Evolutionary conservation across 371 early-diverging fungal species (phyloP).

Genomic region (Racocetra persica): DNA sequence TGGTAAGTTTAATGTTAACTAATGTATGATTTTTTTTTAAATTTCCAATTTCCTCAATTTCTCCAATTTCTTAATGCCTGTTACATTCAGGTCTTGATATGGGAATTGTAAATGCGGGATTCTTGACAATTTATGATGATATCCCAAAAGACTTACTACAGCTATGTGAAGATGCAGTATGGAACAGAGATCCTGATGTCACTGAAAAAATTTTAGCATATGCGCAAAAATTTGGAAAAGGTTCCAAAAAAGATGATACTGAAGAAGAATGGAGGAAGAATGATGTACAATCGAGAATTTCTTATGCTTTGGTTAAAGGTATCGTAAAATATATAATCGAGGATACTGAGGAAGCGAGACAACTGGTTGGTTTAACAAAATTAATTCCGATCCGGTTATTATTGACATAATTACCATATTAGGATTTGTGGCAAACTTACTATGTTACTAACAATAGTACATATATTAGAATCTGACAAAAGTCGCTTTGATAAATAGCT

Average conservation of each 20-base stretch:
- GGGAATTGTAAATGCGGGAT: slow-evolving; percentile 96
- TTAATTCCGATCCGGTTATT: not conserved
- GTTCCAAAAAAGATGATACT: slow-evolving; percentile 73
- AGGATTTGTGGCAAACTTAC: no score
- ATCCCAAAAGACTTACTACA: slow-evolving; percentile 90
- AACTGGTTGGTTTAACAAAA: slow-evolving; percentile 38
- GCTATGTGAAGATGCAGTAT: slow-evolving; percentile 91
- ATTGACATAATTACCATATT: no score
- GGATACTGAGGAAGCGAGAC: slow-evolving; percentile 92
- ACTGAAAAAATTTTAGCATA: slow-evolving; percentile 91
- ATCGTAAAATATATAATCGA: slow-evolving; percentile 90
- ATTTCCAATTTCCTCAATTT: not conserved
- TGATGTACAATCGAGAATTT: slow-evolving; percentile 78
- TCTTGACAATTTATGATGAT: slow-evolving; percentile 92
- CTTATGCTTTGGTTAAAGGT: slow-evolving; percentile 89
- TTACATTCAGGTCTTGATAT: slow-evolving; percentile 76
- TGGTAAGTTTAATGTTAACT: slow-evolving; percentile 50
- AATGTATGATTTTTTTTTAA: not conserved
- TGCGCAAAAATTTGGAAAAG: slow-evolving; percentile 84
- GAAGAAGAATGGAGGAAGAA: slow-evolving; percentile 86
- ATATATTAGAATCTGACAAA: no score
- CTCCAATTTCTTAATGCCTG: not conserved
- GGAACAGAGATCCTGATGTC: slow-evolving; percentile 89
- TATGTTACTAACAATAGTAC: no score
- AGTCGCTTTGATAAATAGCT: no score